Percentiles rank a stretch among this genome's conserved stretches.
Evolutionary conservation across 805 yeast species (phyloP).

Genomic region (Teunomyces gatunensis): DNA sequence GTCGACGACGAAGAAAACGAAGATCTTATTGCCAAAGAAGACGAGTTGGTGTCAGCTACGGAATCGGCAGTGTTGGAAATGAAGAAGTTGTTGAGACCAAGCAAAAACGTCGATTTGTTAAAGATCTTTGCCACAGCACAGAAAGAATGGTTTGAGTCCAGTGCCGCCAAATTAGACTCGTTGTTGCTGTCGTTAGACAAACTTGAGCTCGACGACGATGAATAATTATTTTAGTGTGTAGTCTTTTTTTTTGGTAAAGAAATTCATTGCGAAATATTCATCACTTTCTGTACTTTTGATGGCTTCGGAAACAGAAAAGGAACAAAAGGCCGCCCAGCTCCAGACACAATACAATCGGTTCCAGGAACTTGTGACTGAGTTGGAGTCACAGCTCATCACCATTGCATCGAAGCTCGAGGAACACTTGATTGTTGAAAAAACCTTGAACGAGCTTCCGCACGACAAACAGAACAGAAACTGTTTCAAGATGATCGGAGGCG

Average conservation of each 20-base stretch:
- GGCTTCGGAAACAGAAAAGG: slow-evolving; percentile 10
- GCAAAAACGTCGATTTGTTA: slow-evolving; percentile 60
- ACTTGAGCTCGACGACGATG: slow-evolving; percentile 33
- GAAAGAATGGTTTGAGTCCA: slow-evolving; percentile 51
- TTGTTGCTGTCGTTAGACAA: slow-evolving; percentile 31
- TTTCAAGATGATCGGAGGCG: slow-evolving; percentile 93
- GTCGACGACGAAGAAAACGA: slow-evolving; percentile 48
- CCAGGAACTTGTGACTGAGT: slow-evolving; percentile 37
- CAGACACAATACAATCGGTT: slow-evolving; percentile 41
- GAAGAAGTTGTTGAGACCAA: slow-evolving; percentile 69
- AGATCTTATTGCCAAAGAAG: slow-evolving; percentile 61
- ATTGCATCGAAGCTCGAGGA: slow-evolving; percentile 38
- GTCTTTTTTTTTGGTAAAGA: neutral
- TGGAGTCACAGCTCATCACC: slow-evolving; percentile 37
- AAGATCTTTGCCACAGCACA: slow-evolving; percentile 70
- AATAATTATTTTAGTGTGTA: no score
- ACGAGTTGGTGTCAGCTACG: slow-evolving; percentile 76
- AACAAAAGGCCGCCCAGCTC: slow-evolving; percentile 37
- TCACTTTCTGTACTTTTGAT: neutral
- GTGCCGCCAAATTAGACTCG: slow-evolving; percentile 32
- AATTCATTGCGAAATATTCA: slow-evolving; percentile 6
- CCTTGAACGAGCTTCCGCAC: slow-evolving; percentile 34
- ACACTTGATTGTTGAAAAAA: slow-evolving; percentile 40
- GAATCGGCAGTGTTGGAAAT: slow-evolving; percentile 75
- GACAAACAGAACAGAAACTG: slow-evolving; percentile 58